Evolutionary conservation across 306 rosid species (phyloP).

Genomic region (Potentilla sterilis): DNA sequence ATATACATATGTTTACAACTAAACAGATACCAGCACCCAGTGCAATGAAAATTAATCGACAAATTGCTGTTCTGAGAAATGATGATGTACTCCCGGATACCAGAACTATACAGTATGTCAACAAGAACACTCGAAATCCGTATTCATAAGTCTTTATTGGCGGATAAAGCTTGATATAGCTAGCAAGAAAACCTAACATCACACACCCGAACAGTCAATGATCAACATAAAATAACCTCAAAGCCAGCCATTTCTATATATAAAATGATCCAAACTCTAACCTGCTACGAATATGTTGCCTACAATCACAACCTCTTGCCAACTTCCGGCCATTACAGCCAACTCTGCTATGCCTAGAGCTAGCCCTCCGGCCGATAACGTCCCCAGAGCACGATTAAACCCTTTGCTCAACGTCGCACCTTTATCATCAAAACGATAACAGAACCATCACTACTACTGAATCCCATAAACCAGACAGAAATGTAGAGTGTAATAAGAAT

Average conservation of each 20-base stretch:
- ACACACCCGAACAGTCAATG: not conserved
- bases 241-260: not conserved
- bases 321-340: conserved; percentile 33
- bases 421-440: conserved; percentile 15
- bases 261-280: conserved; percentile 23
- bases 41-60: not conserved
- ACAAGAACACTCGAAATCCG: not conserved
- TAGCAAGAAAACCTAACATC: not conserved
- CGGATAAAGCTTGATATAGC: conserved; percentile 4
- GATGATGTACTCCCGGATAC: not conserved
- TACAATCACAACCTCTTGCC: conserved; percentile 47
- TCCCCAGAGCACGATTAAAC: conserved; percentile 75
- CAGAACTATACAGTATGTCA: not conserved
- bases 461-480: not conserved
- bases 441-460: no score
- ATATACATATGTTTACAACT: not conserved
- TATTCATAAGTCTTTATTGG: not conserved
- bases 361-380: conserved; percentile 64
- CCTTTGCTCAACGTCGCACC: conserved; percentile 80
- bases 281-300: conserved; percentile 61
- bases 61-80: not conserved
- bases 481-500: not conserved
- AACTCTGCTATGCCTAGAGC: conserved; percentile 56
- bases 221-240: not conserved
- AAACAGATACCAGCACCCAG: not conserved